These are phyloP conservation scores for Grosmannia clavigera DNA, from an alignment of 2,329 filamentous ascomycete genomes.

Conservation along the genomic window DNA sequence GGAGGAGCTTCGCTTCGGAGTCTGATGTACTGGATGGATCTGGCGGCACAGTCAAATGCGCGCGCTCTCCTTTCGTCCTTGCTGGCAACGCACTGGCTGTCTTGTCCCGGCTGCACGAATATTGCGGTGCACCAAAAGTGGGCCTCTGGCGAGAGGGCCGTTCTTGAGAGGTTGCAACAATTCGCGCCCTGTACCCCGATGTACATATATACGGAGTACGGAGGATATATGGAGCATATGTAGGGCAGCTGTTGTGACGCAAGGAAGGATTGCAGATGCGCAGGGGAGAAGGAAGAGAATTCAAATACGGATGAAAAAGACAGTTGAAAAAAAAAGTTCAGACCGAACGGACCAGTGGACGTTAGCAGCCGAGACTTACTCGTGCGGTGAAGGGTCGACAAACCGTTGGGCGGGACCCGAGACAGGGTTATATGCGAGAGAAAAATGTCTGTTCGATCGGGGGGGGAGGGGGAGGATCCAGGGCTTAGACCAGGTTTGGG, in stretches of 20 bases:
- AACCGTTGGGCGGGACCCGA: not conserved
- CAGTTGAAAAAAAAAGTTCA: not conserved
- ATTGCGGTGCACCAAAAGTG: not conserved
- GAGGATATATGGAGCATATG: too few relatives aligned
- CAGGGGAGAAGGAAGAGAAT: not conserved
- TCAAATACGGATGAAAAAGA: not conserved
- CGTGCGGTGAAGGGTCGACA: not conserved
- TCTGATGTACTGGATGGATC: not conserved
- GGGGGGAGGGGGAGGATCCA: conserved; percentile 1
- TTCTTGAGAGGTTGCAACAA: not conserved
- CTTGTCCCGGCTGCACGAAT: not conserved
- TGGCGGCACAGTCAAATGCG: not conserved
- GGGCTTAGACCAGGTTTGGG: not conserved
- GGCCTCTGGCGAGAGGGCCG: not conserved
- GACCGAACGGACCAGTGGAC: not conserved
- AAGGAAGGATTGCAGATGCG: not conserved
- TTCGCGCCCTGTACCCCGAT: not conserved
- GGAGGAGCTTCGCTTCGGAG: not conserved
- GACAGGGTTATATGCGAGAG: not conserved
- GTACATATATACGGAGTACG: not conserved
- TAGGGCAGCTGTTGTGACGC: not conserved
- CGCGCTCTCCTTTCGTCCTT: not conserved
- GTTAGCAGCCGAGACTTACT: not conserved
- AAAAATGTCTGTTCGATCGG: not conserved
- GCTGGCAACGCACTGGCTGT: not conserved